Percentiles rank a stretch among this genome's conserved stretches.
These are phyloP conservation scores for Aschersonia sp. DNA, from an alignment of 2,329 filamentous ascomycete genomes.

Conservation along the genomic window DNA sequence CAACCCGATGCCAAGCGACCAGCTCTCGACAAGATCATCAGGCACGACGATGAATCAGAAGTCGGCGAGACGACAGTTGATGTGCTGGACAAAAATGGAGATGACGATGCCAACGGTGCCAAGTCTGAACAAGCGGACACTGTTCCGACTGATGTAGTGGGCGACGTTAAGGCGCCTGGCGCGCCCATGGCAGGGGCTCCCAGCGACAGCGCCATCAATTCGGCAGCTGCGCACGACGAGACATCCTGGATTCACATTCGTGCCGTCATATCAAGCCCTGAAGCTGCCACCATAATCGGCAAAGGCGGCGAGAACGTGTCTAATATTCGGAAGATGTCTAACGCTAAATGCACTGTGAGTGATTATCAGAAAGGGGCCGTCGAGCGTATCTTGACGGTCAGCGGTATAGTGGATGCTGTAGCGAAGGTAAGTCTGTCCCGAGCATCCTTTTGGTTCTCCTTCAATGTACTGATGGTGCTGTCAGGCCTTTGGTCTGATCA, in stretches of 20 bases:
- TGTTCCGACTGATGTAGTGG: slow-evolving; percentile 16
- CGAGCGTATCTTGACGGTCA: slow-evolving; percentile 94
- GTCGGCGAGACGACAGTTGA: slow-evolving; percentile 21
- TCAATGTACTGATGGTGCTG: neutral
- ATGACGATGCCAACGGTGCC: slow-evolving; percentile 33
- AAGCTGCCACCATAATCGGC: slow-evolving; percentile 94
- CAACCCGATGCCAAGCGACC: slow-evolving; percentile 96
- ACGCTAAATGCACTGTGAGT: slow-evolving; percentile 96
- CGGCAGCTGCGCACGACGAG: slow-evolving; percentile 62
- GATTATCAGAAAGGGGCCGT: slow-evolving; percentile 96
- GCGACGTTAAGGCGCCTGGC: slow-evolving; percentile 11
- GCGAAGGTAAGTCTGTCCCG: slow-evolving; percentile 56
- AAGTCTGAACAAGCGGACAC: slow-evolving; percentile 21
- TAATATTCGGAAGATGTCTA: slow-evolving; percentile 86
- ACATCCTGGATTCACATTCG: slow-evolving; percentile 94
- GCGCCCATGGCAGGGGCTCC: slow-evolving; percentile 11
- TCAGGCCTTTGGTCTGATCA: slow-evolving; percentile 92
- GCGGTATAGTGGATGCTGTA: slow-evolving; percentile 87
- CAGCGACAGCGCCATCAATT: slow-evolving; percentile 20
- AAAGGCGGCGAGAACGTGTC: slow-evolving; percentile 98
- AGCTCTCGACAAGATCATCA: slow-evolving; percentile 82
- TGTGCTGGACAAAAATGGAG: slow-evolving; percentile 31
- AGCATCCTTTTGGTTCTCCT: neutral
- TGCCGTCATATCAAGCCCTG: slow-evolving; percentile 90
- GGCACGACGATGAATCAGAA: slow-evolving; percentile 44